phyloP scores from a whole-genome alignment of 768 basidiomycete species.

The Coprinopsis strossmayeri region DNA sequence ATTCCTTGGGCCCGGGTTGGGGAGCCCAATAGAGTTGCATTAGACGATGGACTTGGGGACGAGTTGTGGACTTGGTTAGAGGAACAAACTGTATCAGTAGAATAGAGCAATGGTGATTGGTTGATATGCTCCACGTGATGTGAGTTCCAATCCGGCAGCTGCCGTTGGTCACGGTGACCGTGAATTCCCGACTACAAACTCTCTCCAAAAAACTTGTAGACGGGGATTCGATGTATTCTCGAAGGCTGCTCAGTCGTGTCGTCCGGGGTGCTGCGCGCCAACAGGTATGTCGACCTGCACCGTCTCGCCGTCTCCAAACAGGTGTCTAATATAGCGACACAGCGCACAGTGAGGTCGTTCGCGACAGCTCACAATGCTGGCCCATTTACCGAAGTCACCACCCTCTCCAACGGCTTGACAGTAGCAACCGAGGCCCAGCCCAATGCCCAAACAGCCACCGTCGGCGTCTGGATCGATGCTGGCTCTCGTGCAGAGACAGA shows the following conservation, averaged over 20 bases:
- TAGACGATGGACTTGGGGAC: slow-evolving; percentile 26
- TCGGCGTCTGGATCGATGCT: slow-evolving; percentile 98
- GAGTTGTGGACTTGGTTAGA: slow-evolving; percentile 42
- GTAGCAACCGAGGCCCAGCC: slow-evolving; percentile 90
- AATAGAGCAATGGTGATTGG: neutral
- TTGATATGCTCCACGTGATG: slow-evolving; percentile 2
- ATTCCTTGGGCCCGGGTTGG: slow-evolving; percentile 42
- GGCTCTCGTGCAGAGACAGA: slow-evolving; percentile 96
- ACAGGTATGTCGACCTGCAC: slow-evolving; percentile 23
- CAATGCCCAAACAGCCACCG: slow-evolving; percentile 94
- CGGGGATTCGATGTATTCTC: slow-evolving; percentile 26
- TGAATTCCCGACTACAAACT: slow-evolving; percentile 25
- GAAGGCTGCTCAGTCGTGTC: slow-evolving; percentile 37
- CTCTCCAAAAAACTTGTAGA: slow-evolving; percentile 24
- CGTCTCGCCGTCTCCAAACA: neutral
- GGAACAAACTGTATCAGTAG: slow-evolving; percentile 23
- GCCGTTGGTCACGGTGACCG: slow-evolving; percentile 22
- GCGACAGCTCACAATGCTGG: slow-evolving; percentile 60
- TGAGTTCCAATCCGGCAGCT: slow-evolving; percentile 18
- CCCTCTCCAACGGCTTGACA: slow-evolving; percentile 90
- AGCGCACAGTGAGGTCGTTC: slow-evolving; percentile 61
- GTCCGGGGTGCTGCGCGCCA: slow-evolving; percentile 34
- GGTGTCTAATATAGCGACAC: neutral
- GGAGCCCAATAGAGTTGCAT: slow-evolving; percentile 18
- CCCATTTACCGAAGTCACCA: slow-evolving; percentile 87